A percentile compares a stretch with the other conserved stretches of the same genome.
phyloP scores from a whole-genome alignment of 139 green algal genomes.

The Choricystis sp. region DNA sequence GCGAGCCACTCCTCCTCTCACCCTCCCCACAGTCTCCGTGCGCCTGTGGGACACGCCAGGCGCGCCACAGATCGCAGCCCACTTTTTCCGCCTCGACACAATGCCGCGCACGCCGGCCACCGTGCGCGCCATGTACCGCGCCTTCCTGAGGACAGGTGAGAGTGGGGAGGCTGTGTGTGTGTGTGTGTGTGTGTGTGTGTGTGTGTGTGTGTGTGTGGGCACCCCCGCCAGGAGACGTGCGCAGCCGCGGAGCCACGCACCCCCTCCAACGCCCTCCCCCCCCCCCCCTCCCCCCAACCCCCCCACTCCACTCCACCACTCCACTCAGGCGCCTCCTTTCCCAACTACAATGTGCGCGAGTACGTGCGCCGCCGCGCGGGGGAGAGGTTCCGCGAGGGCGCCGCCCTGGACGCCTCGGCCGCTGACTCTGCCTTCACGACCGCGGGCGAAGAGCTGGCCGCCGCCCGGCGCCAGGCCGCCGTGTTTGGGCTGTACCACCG shows the following conservation, averaged over 20 bases:
- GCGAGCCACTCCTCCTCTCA: no score
- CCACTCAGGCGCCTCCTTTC: not conserved
- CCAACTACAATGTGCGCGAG: not conserved
- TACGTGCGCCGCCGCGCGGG: not conserved
- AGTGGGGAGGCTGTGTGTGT: no score
- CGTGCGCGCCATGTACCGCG: not conserved
- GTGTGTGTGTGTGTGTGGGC: not conserved
- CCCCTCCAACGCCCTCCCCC: not conserved
- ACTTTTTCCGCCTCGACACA: no score
- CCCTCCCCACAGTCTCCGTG: no score
- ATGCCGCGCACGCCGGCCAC: not conserved
- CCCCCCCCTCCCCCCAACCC: no score
- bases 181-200: not conserved
- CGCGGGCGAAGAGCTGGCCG: not conserved
- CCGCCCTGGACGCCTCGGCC: not conserved
- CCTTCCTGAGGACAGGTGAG: not conserved
- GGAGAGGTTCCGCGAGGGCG: not conserved
- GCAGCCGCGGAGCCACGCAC: not conserved
- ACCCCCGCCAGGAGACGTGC: not conserved
- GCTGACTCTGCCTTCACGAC: not conserved
- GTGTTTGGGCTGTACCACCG: not conserved
- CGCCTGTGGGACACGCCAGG: no score
- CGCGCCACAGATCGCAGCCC: no score
- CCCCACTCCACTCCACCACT: not conserved
- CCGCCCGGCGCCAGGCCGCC: not conserved